A percentile compares a stretch with the other conserved stretches of the same genome.
Evolutionary conservation across 2,329 filamentous ascomycete species (phyloP).

Genomic region (Aspergillus versicolor): DNA sequence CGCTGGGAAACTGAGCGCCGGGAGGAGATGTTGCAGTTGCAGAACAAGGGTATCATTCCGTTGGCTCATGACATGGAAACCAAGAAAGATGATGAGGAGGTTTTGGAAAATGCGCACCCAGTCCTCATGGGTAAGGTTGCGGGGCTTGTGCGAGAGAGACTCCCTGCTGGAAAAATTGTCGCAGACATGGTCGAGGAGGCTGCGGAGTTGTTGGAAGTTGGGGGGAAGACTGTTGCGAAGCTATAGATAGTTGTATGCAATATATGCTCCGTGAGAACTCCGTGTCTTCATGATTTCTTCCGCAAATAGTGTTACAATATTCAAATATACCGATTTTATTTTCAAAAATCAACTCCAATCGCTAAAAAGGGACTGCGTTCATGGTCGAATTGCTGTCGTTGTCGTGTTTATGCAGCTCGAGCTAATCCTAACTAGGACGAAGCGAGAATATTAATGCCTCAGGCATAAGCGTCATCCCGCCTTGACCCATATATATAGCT

Average conservation of each 20-base stretch:
- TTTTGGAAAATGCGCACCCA: slow-evolving; percentile 86
- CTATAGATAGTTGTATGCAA: neutral
- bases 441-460: neutral
- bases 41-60: slow-evolving; percentile 82
- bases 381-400: slow-evolving; percentile 27
- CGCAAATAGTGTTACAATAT: too few relatives aligned
- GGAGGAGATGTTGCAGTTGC: slow-evolving; percentile 88
- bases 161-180: slow-evolving; percentile 84
- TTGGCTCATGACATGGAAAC: slow-evolving; percentile 93
- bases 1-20: slow-evolving; percentile 95
- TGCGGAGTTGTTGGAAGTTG: slow-evolving; percentile 59
- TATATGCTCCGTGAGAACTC: too few relatives aligned
- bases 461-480: neutral
- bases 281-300: too few relatives aligned
- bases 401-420: too few relatives aligned
- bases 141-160: slow-evolving; percentile 88
- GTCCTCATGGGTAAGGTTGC: slow-evolving; percentile 97
- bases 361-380: neutral
- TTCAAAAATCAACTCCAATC: too few relatives aligned
- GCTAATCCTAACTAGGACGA: neutral
- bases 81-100: slow-evolving; percentile 73
- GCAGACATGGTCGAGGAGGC: slow-evolving; percentile 91
- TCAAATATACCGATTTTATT: too few relatives aligned
- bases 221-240: slow-evolving; percentile 1
- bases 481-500: neutral